Evolutionary conservation across 2,329 filamentous ascomycete species (phyloP), one percentile per base, ranked within the genome.

Genomic region (Colletotrichum sidae): DNA sequence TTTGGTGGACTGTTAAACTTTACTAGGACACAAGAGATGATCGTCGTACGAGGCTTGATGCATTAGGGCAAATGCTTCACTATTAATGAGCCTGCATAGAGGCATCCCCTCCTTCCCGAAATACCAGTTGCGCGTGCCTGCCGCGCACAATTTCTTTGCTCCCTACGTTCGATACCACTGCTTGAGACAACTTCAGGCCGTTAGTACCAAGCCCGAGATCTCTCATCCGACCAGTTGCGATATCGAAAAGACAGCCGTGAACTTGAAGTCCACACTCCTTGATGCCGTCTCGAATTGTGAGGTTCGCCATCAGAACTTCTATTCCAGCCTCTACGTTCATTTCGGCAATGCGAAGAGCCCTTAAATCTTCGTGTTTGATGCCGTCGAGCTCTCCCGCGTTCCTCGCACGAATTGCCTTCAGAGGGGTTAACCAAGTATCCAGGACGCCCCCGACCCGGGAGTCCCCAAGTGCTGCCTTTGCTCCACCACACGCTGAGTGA

Each of bases 161-260:
- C 44, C 61, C 60, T 42, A 60, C 62, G 13, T 35, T 47, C 6
- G 51, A 34, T 8, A 49, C 25, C n/a, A 60, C 59, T 37, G 55
- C 71, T 65, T 44, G 67, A 25, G 45, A n/a, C 3, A 25, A 41
- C 35, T 42, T 49, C 6, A 42, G 10, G 13, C 13, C 38, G 3
- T 41, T 55, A 15, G 78, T 83, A 50, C 84, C 83, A 54, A 80
- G 71, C 17, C 81, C 80, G 3, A 88, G 73, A 70, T 88, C 82
- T 44, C 76, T 75, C 55, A 88, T 76, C 65, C 79, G 79, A 11
- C 86, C 86, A 17, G 73, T 77, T 6, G 71, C 78, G 55, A 88
- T 78, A 69, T 96, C 90, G 75, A 92, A 95, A 12, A 96, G 81
- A 57, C 90, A 83, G n/a, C 92, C 93, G 75, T 96, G 92, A 6